These are phyloP conservation scores for Sordariomycetes sp. DNA, from an alignment of 2,329 filamentous ascomycete species.

Conservation along the genomic window DNA sequence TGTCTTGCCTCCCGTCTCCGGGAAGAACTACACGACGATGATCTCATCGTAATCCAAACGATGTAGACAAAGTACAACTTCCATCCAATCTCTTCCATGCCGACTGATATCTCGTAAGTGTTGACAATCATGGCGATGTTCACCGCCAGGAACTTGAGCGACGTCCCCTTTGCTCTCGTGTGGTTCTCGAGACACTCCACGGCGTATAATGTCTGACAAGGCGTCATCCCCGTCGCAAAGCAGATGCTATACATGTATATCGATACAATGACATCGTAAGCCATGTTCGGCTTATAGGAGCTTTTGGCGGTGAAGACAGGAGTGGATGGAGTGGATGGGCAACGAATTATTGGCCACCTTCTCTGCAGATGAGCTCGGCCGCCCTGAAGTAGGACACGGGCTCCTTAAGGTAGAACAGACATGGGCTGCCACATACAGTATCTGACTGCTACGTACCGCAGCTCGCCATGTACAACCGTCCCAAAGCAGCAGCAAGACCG, in stretches of 20 bases:
- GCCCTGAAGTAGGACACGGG: too few species aligned
- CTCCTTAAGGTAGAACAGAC: too few species aligned
- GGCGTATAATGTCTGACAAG: constrained; percentile 42
- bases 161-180: constrained; percentile 42
- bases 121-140: constrained; percentile 42
- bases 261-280: constrained; percentile 39
- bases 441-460: too few species aligned
- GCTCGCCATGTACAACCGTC: too few species aligned
- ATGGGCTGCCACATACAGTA: too few species aligned
- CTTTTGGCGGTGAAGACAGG: constrained; percentile 38
- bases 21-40: constrained; percentile 50
- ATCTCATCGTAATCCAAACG: constrained; percentile 48
- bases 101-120: constrained; percentile 51
- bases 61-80: constrained; percentile 56
- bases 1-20: constrained; percentile 58
- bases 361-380: too few species aligned
- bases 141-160: not conserved
- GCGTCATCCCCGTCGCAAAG: constrained; percentile 46
- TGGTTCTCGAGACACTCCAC: constrained; percentile 46
- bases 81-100: constrained; percentile 44
- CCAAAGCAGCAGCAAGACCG: not conserved
- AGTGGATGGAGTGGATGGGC: constrained; percentile 43
- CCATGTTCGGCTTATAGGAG: constrained; percentile 24
- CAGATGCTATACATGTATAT: constrained; percentile 46
- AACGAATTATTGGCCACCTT: too few species aligned